Base-by-base conservation (phyloP, 306 rosid species). In the Corylus heterophylla region DNA sequence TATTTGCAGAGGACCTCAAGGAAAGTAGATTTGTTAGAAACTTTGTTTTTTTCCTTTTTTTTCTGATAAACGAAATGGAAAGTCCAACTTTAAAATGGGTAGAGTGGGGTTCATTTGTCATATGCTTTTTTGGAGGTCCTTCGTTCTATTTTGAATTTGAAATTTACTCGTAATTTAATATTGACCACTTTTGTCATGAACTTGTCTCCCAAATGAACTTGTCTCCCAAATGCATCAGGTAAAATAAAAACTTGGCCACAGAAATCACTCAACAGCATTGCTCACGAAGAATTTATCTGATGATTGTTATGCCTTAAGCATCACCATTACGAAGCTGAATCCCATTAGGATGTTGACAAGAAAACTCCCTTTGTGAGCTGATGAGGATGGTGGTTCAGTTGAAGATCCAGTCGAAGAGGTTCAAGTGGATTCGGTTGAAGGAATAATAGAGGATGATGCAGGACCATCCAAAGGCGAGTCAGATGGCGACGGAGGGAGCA, bases 391-490 rank as follows among this genome's bases (percentile, higher is more conserved):
- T 49, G 76, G 80, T 69, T 87, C 81, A 16, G 52, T 48, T n/a
- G 88, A 52, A 51, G 84, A 74, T 61, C 85, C 83, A 7, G 75
- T 64, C 18, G 75, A 75, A 63, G 90, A 85, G 17, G 85, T 79
- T 49, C 80, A 67, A 54, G 82, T 18, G 14, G 87, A 45, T 71
- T 81, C 85, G 58, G 89, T 73, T 44, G 97, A 77, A 82, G 94
- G 89, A 80, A 86, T 78, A 37, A 73, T 20, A 4, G 89, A 83
- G 45, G 91, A 70, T 6, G 76, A n/a, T 27, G 78, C 45, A 81
- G 91, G 86, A 76, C 51, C 75, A 42, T 68, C 86, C 44, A 69
- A 2, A 42, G 76, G 72, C 25, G 84, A 69, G 56, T 76, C 79
- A 29, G 73, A 52, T 58, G 76, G 17, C 10, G 84, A 25, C 73